Evolutionary conservation across 352 stramenopile genomes (phyloP).

Genomic region (Globisporangium nagaii): DNA sequence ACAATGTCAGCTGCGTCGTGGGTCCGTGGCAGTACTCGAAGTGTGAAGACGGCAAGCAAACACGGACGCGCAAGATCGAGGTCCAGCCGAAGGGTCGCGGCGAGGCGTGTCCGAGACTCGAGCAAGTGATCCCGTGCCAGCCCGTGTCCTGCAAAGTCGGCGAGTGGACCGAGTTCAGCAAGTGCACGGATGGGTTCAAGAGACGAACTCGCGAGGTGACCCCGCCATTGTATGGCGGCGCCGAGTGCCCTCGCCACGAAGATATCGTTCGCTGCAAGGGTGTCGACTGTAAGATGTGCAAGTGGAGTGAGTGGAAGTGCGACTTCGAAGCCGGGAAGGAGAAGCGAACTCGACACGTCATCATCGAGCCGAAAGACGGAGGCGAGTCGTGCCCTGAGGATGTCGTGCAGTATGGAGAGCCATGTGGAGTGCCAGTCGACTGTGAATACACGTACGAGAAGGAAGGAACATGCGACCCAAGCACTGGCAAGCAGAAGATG

Average conservation of each 20-base stretch:
- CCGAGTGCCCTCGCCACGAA: not conserved
- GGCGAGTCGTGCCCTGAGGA: not conserved
- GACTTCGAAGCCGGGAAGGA: not conserved
- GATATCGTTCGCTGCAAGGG: not conserved
- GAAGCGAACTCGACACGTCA: not conserved
- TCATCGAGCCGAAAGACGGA: not conserved
- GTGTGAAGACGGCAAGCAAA: not conserved
- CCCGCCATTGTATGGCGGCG: not conserved
- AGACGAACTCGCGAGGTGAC: not conserved
- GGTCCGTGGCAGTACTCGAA: not conserved
- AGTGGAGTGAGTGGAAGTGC: not conserved
- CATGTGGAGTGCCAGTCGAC: not conserved
- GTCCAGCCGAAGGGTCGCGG: not conserved
- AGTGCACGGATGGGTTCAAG: constrained; percentile 13
- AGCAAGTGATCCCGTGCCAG: constrained; percentile 36
- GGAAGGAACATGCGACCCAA: not conserved
- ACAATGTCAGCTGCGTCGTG: not conserved
- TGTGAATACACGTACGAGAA: not conserved
- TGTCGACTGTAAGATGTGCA: not conserved
- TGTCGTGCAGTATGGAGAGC: not conserved
- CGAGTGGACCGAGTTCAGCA: constrained; percentile 36
- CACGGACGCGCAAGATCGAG: not conserved
- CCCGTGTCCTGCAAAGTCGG: constrained; percentile 33
- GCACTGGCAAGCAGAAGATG: no score
- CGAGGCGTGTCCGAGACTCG: constrained; percentile 5